These are phyloP conservation scores for Suillus paluster DNA, from an alignment of 768 basidiomycete species.

Conservation along the genomic window DNA sequence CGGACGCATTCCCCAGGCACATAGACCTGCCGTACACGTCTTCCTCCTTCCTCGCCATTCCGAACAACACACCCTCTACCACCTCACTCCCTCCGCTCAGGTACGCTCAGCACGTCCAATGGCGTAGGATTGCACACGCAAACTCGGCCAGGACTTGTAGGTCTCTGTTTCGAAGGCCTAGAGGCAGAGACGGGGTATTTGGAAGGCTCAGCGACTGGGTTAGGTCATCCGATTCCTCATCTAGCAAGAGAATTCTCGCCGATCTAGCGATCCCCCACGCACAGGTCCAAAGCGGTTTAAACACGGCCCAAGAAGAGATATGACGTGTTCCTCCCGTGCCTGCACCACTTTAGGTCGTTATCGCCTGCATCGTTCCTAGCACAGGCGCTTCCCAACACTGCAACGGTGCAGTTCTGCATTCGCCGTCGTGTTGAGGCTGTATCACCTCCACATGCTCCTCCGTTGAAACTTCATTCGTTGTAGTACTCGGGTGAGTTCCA, in stretches of 20 bases:
- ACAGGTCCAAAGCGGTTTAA: constrained; percentile 11
- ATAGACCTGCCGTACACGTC: constrained; percentile 29
- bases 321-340: constrained; percentile 35
- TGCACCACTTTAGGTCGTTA: neutral
- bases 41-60: constrained; percentile 28
- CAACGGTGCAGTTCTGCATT: constrained; percentile 15
- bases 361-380: constrained; percentile 16
- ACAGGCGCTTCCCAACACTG: constrained; percentile 8
- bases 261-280: neutral
- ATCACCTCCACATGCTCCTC: constrained; percentile 30
- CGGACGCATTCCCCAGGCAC: constrained; percentile 29
- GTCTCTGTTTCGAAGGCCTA: constrained; percentile 32
- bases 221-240: constrained; percentile 7
- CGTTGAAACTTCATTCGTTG: too few species aligned
- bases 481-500: too few species aligned
- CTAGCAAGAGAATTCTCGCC: too few species aligned
- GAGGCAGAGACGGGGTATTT: constrained; percentile 30
- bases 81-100: neutral
- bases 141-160: constrained; percentile 13
- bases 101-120: neutral
- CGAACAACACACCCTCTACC: constrained; percentile 32
- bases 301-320: constrained; percentile 24
- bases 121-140: neutral
- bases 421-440: constrained; percentile 17
- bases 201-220: constrained; percentile 34